A percentile compares a stretch with the other conserved stretches of the same genome.
Evolutionary conservation across 331 rosid genomes (phyloP).

Genomic region (Erythrophleum ivorense): DNA sequence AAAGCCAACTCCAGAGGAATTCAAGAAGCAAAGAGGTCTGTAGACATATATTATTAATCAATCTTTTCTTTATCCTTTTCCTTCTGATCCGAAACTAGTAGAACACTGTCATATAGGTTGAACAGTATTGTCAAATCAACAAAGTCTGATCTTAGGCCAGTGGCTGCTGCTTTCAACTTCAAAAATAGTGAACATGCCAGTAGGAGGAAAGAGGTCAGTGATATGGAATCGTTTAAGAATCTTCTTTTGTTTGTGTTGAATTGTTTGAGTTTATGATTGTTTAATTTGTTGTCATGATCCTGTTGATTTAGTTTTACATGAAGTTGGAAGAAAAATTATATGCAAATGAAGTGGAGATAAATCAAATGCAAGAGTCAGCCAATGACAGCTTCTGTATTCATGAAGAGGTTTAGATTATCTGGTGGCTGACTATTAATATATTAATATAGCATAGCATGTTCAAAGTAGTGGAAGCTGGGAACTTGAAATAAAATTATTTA

Average conservation of each 20-base stretch:
- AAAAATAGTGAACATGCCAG: slow-evolving; percentile 59
- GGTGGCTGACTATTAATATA: not conserved
- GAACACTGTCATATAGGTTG: slow-evolving; percentile 34
- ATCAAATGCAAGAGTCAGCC: slow-evolving; percentile 47
- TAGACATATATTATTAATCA: slow-evolving; percentile 20
- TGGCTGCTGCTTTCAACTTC: slow-evolving; percentile 53
- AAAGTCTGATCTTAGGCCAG: slow-evolving; percentile 50
- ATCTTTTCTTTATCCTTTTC: not conserved
- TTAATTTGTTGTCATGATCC: slow-evolving; percentile 35
- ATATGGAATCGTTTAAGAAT: not conserved
- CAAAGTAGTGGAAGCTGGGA: not conserved
- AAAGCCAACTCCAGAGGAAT: slow-evolving; percentile 50
- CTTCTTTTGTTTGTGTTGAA: slow-evolving; percentile 4
- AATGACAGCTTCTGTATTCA: not conserved
- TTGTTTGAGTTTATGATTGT: slow-evolving; percentile 10
- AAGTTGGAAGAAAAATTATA: slow-evolving; percentile 63
- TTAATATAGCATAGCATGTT: not conserved
- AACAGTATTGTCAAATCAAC: slow-evolving; percentile 41
- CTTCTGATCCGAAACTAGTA: slow-evolving; percentile 1
- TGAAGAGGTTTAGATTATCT: slow-evolving; percentile 15
- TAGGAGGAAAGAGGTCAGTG: slow-evolving; percentile 73
- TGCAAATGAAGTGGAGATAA: slow-evolving; percentile 58
- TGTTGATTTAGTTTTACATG: slow-evolving; percentile 46
- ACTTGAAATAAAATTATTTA: slow-evolving; percentile 4
- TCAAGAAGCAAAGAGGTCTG: slow-evolving; percentile 55